Percentiles rank a stretch among this genome's conserved stretches.
phyloP scores from a whole-genome alignment of 352 stramenopile genomes.

The Globisporangium emineosum region DNA sequence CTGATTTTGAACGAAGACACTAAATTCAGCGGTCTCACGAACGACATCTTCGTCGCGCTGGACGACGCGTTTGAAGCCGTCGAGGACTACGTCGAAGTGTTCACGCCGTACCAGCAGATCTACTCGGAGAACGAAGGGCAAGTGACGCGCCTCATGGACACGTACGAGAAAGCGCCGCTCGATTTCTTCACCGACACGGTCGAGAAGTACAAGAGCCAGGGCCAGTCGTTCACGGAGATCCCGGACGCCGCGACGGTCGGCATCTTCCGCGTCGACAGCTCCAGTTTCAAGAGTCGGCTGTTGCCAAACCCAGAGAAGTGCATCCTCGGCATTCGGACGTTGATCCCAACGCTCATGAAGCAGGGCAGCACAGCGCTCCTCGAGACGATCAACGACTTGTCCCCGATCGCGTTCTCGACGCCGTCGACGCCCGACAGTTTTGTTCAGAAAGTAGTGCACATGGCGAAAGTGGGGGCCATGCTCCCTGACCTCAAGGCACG shows the following conservation, averaged over 20 bases:
- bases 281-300: constrained; percentile 81
- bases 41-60: constrained; percentile 81
- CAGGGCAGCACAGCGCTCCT: constrained; percentile 71
- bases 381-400: constrained; percentile 80
- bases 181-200: constrained; percentile 83
- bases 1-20: constrained; percentile 82
- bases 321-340: constrained; percentile 71
- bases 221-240: constrained; percentile 80
- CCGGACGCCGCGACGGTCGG: constrained; percentile 81
- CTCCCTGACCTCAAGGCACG: constrained; percentile 64
- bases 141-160: constrained; percentile 51
- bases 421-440: constrained; percentile 73
- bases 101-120: constrained; percentile 85
- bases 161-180: constrained; percentile 67
- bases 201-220: constrained; percentile 78
- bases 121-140: constrained; percentile 86
- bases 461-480: constrained; percentile 62
- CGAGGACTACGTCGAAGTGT: constrained; percentile 88
- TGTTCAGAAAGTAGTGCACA: constrained; percentile 88
- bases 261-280: constrained; percentile 92
- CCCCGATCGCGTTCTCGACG: constrained; percentile 75
- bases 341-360: constrained; percentile 92
- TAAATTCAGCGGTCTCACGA: constrained; percentile 77
- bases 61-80: constrained; percentile 80
- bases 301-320: constrained; percentile 89